Conservation (phyloP, 1,284 basidiomycete species). For the Cystobasidium slooffiae region DNA sequence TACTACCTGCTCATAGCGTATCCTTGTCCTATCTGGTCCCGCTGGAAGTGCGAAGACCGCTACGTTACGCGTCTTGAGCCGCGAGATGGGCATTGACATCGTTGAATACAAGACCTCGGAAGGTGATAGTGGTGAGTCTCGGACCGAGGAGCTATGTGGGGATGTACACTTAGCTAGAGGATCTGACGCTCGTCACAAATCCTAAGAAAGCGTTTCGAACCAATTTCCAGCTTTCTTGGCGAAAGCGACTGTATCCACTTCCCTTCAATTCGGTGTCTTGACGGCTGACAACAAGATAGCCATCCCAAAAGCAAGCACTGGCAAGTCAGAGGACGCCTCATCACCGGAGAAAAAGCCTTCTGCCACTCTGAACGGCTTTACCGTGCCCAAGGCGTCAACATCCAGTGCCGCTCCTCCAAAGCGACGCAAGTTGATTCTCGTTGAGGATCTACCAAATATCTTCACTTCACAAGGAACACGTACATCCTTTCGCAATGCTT, state of each 20-base stretch:
- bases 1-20: constrained; percentile 57
- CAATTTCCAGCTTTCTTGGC: constrained; percentile 79
- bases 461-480: constrained; percentile 72
- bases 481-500: constrained; percentile 72
- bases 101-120: constrained; percentile 72
- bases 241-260: constrained; percentile 69
- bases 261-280: constrained; percentile 60
- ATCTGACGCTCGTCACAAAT: constrained; percentile 30
- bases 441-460: constrained; percentile 92
- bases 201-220: constrained; percentile 66
- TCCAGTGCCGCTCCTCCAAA: constrained; percentile 48
- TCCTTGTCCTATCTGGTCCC: constrained; percentile 84
- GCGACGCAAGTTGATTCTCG: constrained; percentile 66
- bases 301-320: constrained; percentile 15
- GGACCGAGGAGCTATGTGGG: background rate
- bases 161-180: background rate
- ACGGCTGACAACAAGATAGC: constrained; percentile 46
- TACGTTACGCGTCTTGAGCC: constrained; percentile 73
- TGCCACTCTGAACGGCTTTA: constrained; percentile 5
- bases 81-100: constrained; percentile 77
- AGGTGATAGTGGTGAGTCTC: constrained; percentile 39
- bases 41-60: constrained; percentile 90
- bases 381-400: constrained; percentile 5
- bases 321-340: background rate
- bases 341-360: background rate